Evolutionary conservation across 2,329 filamentous ascomycete genomes (phyloP).

Genomic region (Phialemonium atrogriseum): DNA sequence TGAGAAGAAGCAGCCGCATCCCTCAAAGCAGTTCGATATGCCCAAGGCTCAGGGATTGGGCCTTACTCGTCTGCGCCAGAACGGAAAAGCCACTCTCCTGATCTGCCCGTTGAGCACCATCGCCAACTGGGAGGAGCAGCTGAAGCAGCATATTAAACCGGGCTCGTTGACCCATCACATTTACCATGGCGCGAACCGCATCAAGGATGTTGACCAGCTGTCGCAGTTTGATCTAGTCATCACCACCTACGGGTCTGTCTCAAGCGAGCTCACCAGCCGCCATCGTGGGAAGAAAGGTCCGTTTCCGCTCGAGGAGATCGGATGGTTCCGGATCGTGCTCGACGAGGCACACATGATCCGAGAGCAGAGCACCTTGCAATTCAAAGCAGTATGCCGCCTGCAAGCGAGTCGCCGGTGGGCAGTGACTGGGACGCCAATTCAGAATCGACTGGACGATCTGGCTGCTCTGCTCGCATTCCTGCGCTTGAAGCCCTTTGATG

Average conservation of each 20-base stretch:
- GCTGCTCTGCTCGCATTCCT: constrained; percentile 82
- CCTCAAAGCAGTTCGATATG: constrained; percentile 24
- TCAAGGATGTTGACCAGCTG: constrained; percentile 59
- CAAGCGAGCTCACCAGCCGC: constrained; percentile 64
- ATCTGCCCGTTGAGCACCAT: constrained; percentile 87
- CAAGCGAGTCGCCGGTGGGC: constrained; percentile 83
- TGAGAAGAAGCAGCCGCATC: constrained; percentile 21
- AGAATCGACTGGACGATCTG: constrained; percentile 87
- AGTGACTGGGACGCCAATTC: constrained; percentile 92
- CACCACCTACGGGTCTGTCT: constrained; percentile 85
- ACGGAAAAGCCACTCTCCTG: constrained; percentile 73
- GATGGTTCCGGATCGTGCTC: constrained; percentile 89
- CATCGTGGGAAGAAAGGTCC: constrained; percentile 49
- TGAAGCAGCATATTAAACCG: constrained; percentile 67
- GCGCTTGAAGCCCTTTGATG: constrained; percentile 76
- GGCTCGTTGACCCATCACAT: constrained; percentile 64
- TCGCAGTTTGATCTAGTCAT: constrained; percentile 75
- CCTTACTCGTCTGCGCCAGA: constrained; percentile 48
- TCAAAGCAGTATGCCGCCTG: constrained; percentile 74
- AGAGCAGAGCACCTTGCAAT: constrained; percentile 72
- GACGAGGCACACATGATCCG: constrained; percentile 95
- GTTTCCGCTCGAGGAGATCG: constrained; percentile 66
- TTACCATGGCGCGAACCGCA: constrained; percentile 77
- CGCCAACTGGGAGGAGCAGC: constrained; percentile 90
- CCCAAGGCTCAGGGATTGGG: constrained; percentile 34